Evolutionary conservation across 129 eudicot genomes (phyloP), one percentile per base, ranked within the genome.

Genomic region (Pittosporum tobira): DNA sequence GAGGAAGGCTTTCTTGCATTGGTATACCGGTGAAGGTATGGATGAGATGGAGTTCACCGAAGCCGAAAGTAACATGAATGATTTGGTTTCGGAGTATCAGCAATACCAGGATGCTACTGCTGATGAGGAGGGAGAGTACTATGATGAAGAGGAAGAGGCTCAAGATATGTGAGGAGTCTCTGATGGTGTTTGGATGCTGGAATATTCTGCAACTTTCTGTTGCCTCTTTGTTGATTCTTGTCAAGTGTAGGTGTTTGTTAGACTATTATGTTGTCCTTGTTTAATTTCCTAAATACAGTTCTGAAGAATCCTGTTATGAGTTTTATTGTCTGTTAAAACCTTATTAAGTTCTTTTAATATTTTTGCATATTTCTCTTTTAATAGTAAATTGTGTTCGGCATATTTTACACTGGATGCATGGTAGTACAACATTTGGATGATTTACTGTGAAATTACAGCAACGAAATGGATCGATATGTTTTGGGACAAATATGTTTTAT

Each of bases 41-140:
- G 84, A 78, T 25, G 84, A 78, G 68, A 78, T 78, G 84, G 84
- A 78, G 74, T 78, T 78, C 16, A 78, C 84, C 0, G 84, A 78
- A 24, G 84, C 80, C 12, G 80, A 75, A 64, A 75, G 80, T 36
- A 75, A 75, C 57, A 77, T 77, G 83, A 77, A 77, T 26, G 83
- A 77, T 47, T 63, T 77, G 49, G 83, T 77, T 3, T 77, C 83
- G 1, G 83, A 77, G 51, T 77, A 77, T 58, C 83, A 77, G 65
- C 83, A 77, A 69, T 77, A 77, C 58, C 83, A 77, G 70, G 83
- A 77, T 55, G 84, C 79, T 8, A 78, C 84, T 0, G 84, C 84
- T 2, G 84, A 78, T 21, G 84, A 78, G 51, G 84, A 78, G 15
- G 80, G 71, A 0, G 84, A 78, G 20, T 78, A 78, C 51, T 76